phyloP scores from a whole-genome alignment of 371 early-diverging fungal genomes.

The Mucor mucedo region DNA sequence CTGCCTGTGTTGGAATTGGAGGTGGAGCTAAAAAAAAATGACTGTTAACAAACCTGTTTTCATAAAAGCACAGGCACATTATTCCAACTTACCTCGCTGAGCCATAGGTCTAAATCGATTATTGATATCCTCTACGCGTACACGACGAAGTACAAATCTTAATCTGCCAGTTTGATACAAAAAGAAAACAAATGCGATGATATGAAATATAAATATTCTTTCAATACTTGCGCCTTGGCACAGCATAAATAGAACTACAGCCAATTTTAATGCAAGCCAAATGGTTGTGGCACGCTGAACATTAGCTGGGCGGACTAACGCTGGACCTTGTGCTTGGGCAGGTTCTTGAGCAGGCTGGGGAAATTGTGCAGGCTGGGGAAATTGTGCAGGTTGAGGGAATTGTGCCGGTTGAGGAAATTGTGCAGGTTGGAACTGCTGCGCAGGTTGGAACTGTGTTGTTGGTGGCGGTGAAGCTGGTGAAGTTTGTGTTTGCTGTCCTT shows the following conservation, averaged over 20 bases:
- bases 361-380: not conserved
- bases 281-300: conserved; percentile 36
- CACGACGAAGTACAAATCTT: conserved; percentile 44
- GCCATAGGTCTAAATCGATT: conserved; percentile 6
- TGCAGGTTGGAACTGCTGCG: too few species aligned
- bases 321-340: conserved; percentile 9
- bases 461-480: not conserved
- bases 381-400: conserved; percentile 13
- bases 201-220: conserved; percentile 45
- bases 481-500: conserved; percentile 4
- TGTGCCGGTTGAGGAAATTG: conserved; percentile 2
- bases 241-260: conserved; percentile 42
- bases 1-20: not conserved
- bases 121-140: conserved; percentile 31
- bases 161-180: conserved; percentile 53
- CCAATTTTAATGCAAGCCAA: conserved; percentile 48
- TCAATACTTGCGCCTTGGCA: conserved; percentile 52
- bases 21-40: conserved; percentile 5
- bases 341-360: not conserved
- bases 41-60: not conserved
- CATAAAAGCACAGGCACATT: not conserved
- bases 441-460: not conserved
- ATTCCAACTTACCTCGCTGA: not conserved
- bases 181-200: conserved; percentile 43
- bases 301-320: conserved; percentile 14